These are phyloP conservation scores for Deakozyma indianensis DNA, from an alignment of 805 yeast species.

Conservation along the genomic window DNA sequence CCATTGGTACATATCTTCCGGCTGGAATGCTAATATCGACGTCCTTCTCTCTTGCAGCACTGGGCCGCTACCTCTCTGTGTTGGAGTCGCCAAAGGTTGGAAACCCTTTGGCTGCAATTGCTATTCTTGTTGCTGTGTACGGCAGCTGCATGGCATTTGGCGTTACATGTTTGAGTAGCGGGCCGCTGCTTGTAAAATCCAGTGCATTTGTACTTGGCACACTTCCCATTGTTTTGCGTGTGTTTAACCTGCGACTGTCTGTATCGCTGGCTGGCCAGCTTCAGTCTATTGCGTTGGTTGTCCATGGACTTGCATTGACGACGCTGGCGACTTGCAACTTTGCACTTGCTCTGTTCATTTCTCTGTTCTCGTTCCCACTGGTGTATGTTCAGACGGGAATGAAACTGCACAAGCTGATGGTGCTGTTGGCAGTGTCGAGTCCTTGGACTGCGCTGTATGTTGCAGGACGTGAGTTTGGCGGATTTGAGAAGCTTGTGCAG, in stretches of 20 bases:
- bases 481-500: conserved; percentile 29
- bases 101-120: conserved; percentile 7
- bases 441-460: conserved; percentile 32
- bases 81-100: conserved; percentile 8
- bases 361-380: conserved; percentile 62
- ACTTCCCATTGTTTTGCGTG: not conserved
- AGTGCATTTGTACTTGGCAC: not conserved
- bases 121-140: conserved; percentile 7
- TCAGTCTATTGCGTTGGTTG: conserved; percentile 37
- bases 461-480: conserved; percentile 19
- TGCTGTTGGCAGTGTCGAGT: conserved; percentile 19
- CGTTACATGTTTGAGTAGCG: not conserved
- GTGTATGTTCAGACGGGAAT: conserved; percentile 36
- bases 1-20: conserved; percentile 88
- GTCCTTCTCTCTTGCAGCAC: conserved; percentile 37
- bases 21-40: conserved; percentile 61
- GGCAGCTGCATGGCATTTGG: not conserved
- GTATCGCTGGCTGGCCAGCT: conserved; percentile 11
- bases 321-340: conserved; percentile 73
- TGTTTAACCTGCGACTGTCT: not conserved
- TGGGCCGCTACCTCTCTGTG: conserved; percentile 7
- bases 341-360: conserved; percentile 60
- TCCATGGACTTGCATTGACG: conserved; percentile 53
- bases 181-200: not conserved
- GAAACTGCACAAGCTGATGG: conserved; percentile 11